Evolutionary conservation across 1,139 yeast genomes (phyloP).

Genomic region (Sugiyamaella neomexicana): DNA sequence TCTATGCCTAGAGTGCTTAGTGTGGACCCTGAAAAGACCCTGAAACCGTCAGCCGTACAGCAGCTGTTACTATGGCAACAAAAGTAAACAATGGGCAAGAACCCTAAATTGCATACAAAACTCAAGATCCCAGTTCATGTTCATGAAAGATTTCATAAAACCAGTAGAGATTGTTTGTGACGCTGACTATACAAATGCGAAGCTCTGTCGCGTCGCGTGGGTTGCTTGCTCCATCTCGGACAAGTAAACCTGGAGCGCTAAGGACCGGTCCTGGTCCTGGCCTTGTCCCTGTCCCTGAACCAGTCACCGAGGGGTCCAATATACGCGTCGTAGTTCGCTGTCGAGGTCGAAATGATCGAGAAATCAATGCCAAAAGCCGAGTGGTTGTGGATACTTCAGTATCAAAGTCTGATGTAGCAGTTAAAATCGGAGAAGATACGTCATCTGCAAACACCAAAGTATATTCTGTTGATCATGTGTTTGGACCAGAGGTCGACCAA

Average conservation of each 20-base stretch:
- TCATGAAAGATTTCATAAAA: background rate
- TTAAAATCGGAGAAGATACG: conserved; percentile 25
- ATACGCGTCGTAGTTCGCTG: conserved; percentile 88
- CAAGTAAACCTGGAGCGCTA: background rate
- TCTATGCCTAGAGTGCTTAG: no score
- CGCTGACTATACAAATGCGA: background rate
- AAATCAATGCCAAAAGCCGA: conserved; percentile 67
- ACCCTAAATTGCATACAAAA: background rate
- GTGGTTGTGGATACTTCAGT: conserved; percentile 53
- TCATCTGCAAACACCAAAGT: conserved; percentile 43
- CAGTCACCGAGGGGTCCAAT: conserved; percentile 40
- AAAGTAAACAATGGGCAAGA: conserved; percentile 5
- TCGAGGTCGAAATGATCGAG: conserved; percentile 75
- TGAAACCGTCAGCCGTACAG: background rate
- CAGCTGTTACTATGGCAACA: background rate
- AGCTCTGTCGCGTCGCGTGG: conserved; percentile 8
- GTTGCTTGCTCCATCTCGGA: background rate
- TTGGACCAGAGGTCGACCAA: conserved; percentile 75
- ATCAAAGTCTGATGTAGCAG: conserved; percentile 28
- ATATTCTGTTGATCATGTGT: conserved; percentile 66
- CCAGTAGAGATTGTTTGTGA: background rate
- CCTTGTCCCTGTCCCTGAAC: no score
- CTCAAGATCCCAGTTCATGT: background rate
- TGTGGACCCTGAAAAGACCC: no score
- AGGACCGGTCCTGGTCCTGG: background rate